A percentile compares a stretch with the other conserved stretches of the same genome.
phyloP scores from a whole-genome alignment of 2,329 filamentous ascomycete species.

The Talaromyces sp. region DNA sequence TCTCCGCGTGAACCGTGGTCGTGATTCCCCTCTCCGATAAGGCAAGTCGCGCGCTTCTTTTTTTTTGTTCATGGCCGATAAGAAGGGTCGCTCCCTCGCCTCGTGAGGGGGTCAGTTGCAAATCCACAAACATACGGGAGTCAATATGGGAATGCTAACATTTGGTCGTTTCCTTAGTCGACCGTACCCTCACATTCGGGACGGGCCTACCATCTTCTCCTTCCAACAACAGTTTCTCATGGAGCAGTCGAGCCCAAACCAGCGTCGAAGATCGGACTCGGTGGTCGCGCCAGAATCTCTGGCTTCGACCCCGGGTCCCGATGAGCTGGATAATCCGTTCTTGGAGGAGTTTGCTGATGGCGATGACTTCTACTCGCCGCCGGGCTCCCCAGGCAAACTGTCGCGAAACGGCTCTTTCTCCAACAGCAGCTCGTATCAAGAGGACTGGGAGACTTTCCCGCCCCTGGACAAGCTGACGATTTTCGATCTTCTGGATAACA shows the following conservation, averaged over 20 bases:
- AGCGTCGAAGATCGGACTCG: constrained; percentile 27
- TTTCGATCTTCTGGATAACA: constrained; percentile 90
- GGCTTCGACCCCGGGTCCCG: constrained; percentile 27
- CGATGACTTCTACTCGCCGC: constrained; percentile 35
- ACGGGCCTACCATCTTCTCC: constrained; percentile 40
- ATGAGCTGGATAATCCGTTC: constrained; percentile 29
- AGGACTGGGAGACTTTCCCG: constrained; percentile 84
- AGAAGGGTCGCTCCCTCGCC: background rate
- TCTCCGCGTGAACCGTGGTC: constrained; percentile 15
- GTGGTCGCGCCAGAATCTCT: constrained; percentile 25
- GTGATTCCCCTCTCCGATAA: constrained; percentile 10
- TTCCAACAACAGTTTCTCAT: constrained; percentile 43
- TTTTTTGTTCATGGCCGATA: background rate
- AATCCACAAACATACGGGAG: background rate
- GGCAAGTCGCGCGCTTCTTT: constrained; percentile 1
- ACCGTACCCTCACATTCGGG: constrained; percentile 35
- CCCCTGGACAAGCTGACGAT: constrained; percentile 87
- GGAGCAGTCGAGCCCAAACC: constrained; percentile 28
- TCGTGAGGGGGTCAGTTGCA: background rate
- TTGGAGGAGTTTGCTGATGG: constrained; percentile 32
- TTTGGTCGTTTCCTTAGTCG: constrained; percentile 42
- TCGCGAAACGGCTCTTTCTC: constrained; percentile 82
- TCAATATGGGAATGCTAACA: constrained; percentile 42
- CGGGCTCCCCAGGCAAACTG: constrained; percentile 45
- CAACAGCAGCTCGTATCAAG: constrained; percentile 81